Conservation (phyloP, 441 rosid species). For the Eruca vesicaria region DNA sequence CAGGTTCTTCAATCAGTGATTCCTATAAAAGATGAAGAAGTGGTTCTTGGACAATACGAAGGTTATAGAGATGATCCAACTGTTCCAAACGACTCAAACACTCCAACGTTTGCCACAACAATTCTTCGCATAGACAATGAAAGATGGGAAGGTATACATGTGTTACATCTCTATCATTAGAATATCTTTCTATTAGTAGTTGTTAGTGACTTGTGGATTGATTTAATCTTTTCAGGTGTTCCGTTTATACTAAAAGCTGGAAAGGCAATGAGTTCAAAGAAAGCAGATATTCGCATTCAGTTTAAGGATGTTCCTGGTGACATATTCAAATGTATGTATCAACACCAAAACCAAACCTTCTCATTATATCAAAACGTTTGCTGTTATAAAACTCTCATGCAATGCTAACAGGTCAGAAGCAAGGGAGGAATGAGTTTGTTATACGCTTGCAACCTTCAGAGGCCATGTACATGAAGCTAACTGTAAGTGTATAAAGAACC, state of each 20-base stretch:
- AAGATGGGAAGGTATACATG: slow-evolving; percentile 92
- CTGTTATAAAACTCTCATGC: neutral
- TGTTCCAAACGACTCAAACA: slow-evolving; percentile 87
- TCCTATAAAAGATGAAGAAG: slow-evolving; percentile 90
- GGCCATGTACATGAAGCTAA: slow-evolving; percentile 97
- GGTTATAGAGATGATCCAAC: slow-evolving; percentile 95
- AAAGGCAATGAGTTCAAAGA: slow-evolving; percentile 91
- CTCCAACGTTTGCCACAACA: slow-evolving; percentile 94
- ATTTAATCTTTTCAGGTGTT: slow-evolving; percentile 60
- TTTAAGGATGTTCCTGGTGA: slow-evolving; percentile 99
- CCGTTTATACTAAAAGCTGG: slow-evolving; percentile 98
- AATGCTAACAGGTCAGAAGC: slow-evolving; percentile 65
- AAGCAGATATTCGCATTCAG: slow-evolving; percentile 96
- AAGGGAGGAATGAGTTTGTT: slow-evolving; percentile 97
- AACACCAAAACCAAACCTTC: neutral
- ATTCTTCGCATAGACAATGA: slow-evolving; percentile 85
- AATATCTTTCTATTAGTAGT: neutral
- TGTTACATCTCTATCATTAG: neutral
- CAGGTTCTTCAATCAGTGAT: slow-evolving; percentile 96
- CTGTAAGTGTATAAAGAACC: slow-evolving; percentile 50
- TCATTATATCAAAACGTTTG: neutral
- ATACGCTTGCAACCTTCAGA: slow-evolving; percentile 95
- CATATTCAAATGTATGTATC: slow-evolving; percentile 77
- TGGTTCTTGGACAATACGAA: slow-evolving; percentile 94
- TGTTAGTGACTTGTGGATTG: slow-evolving; percentile 2